Evolutionary conservation across 768 basidiomycete genomes (phyloP), one percentile per base, ranked within the genome.

Genomic region (Serendipita vermifera): DNA sequence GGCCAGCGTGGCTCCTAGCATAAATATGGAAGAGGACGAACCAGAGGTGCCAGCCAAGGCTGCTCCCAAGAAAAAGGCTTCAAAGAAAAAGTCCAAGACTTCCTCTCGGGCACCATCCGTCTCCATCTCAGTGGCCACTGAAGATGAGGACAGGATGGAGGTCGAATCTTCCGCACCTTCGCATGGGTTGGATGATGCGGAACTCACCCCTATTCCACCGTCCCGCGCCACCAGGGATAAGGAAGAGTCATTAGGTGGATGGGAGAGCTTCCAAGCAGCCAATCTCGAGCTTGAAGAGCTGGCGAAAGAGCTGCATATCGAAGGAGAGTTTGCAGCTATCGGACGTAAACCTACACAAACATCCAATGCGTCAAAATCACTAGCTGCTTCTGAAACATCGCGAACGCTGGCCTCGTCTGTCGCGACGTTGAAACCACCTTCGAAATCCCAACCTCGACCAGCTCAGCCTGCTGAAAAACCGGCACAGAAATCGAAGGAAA

Each of bases 281-380:
- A 29, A 51, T 20, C 20, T 26, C 9, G 46, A 51, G n/a, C 46
- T 51, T 29, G 46, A 51, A 29, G 46, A 20, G 22, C 24, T 51
- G 46, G 46, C 46, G 31, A 51, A 29, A 29, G 46, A 51, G 29
- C 29, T 51, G 2, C 46, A 51, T n/a, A 51, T 51, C 2, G 46
- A 51, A n/a, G 46, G 46, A 5, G 46, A 51, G n/a, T 51, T 51
- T n/a, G 46, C 46, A 5, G 46, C 46, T 9, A 51, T 51, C 3
- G 46, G 46, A 22, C 20, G 20, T 51, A 20, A 7, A 26, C 46
- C 6, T 20, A 20, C 29, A 26, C 17, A n/a, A 51, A 51, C 46
- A 13, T 41, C 39, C 17, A 41, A n/a, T 41, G 39, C 39, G 5
- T 9, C 15, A 26, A 51, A 51, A n/a, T 51, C 46, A 29, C 31